Conservation (phyloP, 2,329 filamentous ascomycete genomes). For the Colletotrichum sp. region DNA sequence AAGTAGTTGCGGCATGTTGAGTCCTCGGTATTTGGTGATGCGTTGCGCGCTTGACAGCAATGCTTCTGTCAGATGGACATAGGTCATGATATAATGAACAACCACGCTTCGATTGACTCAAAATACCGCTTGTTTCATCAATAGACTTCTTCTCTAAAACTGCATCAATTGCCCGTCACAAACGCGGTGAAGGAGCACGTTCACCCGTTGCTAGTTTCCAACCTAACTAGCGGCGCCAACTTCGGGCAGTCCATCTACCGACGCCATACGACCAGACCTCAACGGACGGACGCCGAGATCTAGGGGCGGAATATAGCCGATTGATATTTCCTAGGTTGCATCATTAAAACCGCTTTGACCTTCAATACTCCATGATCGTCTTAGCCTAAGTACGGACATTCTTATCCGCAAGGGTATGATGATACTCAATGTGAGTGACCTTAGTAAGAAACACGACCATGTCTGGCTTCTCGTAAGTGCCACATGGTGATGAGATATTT, state of each 20-base stretch:
- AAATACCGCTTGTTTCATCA: too few relatives aligned
- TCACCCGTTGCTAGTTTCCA: neutral
- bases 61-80: fast-evolving
- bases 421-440: neutral
- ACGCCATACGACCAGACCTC: neutral
- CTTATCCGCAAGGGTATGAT: neutral
- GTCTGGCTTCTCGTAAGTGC: neutral
- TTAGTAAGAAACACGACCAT: neutral
- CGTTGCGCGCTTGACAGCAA: fast-evolving
- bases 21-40: fast-evolving
- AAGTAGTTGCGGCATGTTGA: fast-evolving
- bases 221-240: neutral
- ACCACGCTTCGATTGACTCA: too few relatives aligned
- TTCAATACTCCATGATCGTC: neutral
- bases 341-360: neutral
- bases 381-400: neutral
- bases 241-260: neutral
- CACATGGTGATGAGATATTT: fast-evolving
- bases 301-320: neutral
- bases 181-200: neutral
- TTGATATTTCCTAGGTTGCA: neutral
- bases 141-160: neutral
- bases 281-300: neutral
- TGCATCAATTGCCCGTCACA: neutral
- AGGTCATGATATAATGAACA: neutral